Base-by-base conservation (phyloP, 495 filamentous ascomycete species). In the Lasiosphaeria ovina region DNA sequence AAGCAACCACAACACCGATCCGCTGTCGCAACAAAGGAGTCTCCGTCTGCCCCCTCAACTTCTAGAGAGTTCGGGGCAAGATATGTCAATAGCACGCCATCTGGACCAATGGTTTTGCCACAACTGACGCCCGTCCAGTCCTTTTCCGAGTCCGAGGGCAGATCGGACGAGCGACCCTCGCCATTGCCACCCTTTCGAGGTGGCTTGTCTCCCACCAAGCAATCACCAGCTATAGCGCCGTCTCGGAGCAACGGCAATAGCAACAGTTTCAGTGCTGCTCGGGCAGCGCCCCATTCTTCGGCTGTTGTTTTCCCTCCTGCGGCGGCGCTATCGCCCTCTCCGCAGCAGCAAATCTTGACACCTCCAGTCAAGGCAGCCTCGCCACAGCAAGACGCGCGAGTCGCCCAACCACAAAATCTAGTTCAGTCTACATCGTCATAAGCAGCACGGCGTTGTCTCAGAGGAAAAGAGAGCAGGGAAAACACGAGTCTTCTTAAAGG, bases 171-270 rank as follows among this genome's bases (percentile, higher is more conserved):
- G 49, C 42, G 59, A 24, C 61, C 70, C 16, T 67, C 77, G 47
- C 80, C 60, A 68, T 84, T 79, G 64, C 81, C 82, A 55, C 79
- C 88, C 47, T 63, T 77, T 31, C 74, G 78, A 44, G 86, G 84
- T 4, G 90, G 89, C 6, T 73, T 91, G 40, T 93, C 90, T 16
- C 91, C 91, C 4, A 87, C 82, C 45, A 95, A 95, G 69, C 87
- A 91, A 44, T 83, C 82, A 12, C 78, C 81, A 24, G 72, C 78
- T 34, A 63, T 65, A 12, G 66, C 65, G 34, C 70, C 73, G 35
- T 70, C 67, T 32, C 35, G 59, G 35, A 55, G 32, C 42, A 66
- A 67, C 45, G 58, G 69, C 3, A 47, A 8, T 53, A 47, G 54
- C 59, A 63, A 61, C 53, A 51, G 63, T 55, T 31, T 65, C 54